Base-by-base conservation (phyloP, 139 green algal genomes). In the Marvania coccoides region DNA sequence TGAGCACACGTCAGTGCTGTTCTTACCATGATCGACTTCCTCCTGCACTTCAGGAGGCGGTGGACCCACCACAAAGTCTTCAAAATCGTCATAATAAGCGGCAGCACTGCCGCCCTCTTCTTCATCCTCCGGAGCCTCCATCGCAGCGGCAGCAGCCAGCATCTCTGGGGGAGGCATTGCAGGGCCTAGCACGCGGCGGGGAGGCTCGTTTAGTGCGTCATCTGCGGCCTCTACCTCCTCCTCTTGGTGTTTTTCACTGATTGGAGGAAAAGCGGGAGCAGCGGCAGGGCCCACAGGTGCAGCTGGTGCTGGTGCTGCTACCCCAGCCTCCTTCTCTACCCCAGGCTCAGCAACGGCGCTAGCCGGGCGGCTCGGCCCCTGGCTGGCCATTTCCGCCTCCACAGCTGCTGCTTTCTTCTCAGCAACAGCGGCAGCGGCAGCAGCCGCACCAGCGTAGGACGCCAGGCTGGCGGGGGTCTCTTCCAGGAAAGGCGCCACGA, bases 41-140 rank as follows among this genome's bases (percentile, higher is more conserved):
- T 76, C 70, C 4, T 75, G 40, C 42, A 88, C 38, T n/a, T 90
- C 87, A 47, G 84, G 86, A 5, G 87, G 86, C 29, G 76, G 61
- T 1, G 86, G 86, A 3, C 84, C 87, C 19, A 91, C 73, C 58
- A 93, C 7, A 5, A 74, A 35, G 8, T 74, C 76, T 5, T 66
- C 69, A 10, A 67, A 76, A 9, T 67, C 74, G n/a, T 70, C 76
- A 14, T 62, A 78, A 9, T 47, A 30, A 8, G 5, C 37, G 40
- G 37, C 23, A 24, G 45, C 37, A 62, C 72, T 3, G 62, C 39
- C n/a, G 34, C 51, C 57, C 19, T 58, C 56, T 38, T 61, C 37
- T n/a, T 37, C 53, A 19, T 14, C 57, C 61, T 76, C 42, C n/a
- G 64, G 35, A 42, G 58, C 62, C 47, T 57, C 65, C 14, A 58